phyloP scores from a whole-genome alignment of 139 green algal species.

The Spirogloea muscicola region DNA sequence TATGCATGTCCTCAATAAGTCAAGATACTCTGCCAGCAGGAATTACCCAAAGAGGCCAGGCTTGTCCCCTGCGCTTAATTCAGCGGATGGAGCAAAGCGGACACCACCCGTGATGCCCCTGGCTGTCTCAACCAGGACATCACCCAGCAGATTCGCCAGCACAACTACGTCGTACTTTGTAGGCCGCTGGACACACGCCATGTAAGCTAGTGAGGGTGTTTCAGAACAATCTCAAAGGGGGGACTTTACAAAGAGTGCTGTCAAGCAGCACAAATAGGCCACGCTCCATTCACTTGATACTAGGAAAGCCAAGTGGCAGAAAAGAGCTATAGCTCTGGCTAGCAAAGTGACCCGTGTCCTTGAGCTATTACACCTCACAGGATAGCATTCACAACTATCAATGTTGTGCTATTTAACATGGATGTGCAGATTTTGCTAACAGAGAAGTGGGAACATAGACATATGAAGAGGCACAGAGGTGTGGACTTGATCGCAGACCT shows the following conservation, averaged over 20 bases:
- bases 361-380: no score
- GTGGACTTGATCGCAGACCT: constrained; percentile 3
- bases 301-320: no score
- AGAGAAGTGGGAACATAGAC: no score
- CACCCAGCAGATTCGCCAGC: constrained; percentile 2
- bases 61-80: background rate
- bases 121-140: constrained; percentile 5
- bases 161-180: background rate
- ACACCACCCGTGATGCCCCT: constrained; percentile 4
- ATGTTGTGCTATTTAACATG: no score
- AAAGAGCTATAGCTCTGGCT: no score
- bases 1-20: background rate
- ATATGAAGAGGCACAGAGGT: background rate
- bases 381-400: no score
- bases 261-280: no score
- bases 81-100: background rate
- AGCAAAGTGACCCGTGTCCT: no score
- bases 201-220: no score
- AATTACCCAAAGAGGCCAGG: constrained; percentile 3
- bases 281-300: no score
- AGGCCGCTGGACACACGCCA: background rate
- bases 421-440: no score
- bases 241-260: background rate
- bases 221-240: background rate
- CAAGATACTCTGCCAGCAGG: background rate